Evolutionary conservation across 2,329 filamentous ascomycete genomes (phyloP), one percentile per base, ranked within the genome.

Genomic region (Monosporascus cannonballus): DNA sequence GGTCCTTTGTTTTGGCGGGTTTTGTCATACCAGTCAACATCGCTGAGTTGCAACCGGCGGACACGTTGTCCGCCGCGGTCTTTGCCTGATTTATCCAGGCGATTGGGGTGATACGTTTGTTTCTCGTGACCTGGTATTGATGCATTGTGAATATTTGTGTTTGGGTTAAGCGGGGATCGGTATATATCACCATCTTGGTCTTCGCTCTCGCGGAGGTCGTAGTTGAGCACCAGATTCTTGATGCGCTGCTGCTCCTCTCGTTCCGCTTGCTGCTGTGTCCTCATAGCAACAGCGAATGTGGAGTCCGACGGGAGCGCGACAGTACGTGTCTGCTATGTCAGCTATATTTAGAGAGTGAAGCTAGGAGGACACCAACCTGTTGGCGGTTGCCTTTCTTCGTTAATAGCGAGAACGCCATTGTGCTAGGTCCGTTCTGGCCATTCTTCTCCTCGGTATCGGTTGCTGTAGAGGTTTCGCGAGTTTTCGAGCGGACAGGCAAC

Each of bases 201-300:
- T 66, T 95, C 89, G 61, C 77, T 86, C 64, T 95, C 91, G 49
- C 90, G 85, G 67, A 96, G 83, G 72, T 99, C 94, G 67, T 96
- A 96, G 71, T 96, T 97, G 61, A 99, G 77, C 51, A 99, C 94
- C 46, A 99, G 79, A 65, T 90, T 96, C 76, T 99, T 99, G 82
- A 99, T 99, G 57, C 94, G 89, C 70, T 96, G 91, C 70, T 99
- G 93, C 70, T 99, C 95, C 67, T 96, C 94, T 50, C 88, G 87
- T 68, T 97, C 93, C 3, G 91, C 93, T 71, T 95, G 89, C 68
- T 96, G 92, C 73, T 97, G 92, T 55, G 83, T 91, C 68, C 90
- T 94, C 91, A 99, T 94, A 44, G 94, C 94, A 59, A 97, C 82
- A 6, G 94, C 94, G 72, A 99, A 96, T 48, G 85, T 92, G 1